Evolutionary conservation across 352 stramenopile species (phyloP).

Genomic region (Globisporangium orthogonon): DNA sequence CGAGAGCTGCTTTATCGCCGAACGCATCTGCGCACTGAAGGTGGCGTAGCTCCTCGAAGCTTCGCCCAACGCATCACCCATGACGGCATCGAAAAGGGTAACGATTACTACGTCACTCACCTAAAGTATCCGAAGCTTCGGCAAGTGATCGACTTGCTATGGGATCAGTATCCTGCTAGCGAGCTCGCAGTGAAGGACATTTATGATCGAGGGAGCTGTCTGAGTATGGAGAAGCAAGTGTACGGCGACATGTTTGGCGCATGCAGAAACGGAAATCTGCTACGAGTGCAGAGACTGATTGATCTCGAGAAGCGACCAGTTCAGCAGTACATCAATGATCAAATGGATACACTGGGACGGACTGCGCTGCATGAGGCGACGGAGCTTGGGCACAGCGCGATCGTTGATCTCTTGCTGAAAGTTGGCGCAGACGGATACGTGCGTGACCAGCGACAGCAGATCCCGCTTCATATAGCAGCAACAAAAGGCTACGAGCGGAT

Average conservation of each 20-base stretch:
- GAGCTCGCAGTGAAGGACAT: constrained; percentile 23
- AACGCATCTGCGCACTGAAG: not conserved
- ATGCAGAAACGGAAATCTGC: constrained; percentile 44
- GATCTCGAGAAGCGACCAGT: constrained; percentile 51
- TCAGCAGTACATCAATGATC: constrained; percentile 41
- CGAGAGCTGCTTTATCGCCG: constrained; percentile 1
- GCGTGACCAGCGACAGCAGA: constrained; percentile 35
- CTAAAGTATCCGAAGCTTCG: constrained; percentile 40
- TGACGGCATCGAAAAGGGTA: constrained; percentile 12
- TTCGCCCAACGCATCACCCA: not conserved
- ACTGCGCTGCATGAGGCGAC: constrained; percentile 53
- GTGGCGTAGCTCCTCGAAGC: not conserved
- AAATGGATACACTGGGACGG: constrained; percentile 28
- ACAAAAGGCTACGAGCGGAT: constrained; percentile 42
- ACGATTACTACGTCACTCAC: constrained; percentile 32
- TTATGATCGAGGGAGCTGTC: constrained; percentile 29
- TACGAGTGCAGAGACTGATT: constrained; percentile 44
- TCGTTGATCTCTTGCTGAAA: constrained; percentile 55
- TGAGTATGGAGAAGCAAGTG: constrained; percentile 40
- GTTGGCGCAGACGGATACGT: constrained; percentile 45
- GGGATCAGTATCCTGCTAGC: constrained; percentile 33
- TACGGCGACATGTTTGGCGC: constrained; percentile 52
- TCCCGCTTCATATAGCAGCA: constrained; percentile 39
- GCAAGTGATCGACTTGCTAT: constrained; percentile 63
- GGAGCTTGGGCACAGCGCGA: constrained; percentile 49